Evolutionary conservation across 1,284 basidiomycete species (phyloP).

Genomic region (Leccinum olivaceoglutinosum): DNA sequence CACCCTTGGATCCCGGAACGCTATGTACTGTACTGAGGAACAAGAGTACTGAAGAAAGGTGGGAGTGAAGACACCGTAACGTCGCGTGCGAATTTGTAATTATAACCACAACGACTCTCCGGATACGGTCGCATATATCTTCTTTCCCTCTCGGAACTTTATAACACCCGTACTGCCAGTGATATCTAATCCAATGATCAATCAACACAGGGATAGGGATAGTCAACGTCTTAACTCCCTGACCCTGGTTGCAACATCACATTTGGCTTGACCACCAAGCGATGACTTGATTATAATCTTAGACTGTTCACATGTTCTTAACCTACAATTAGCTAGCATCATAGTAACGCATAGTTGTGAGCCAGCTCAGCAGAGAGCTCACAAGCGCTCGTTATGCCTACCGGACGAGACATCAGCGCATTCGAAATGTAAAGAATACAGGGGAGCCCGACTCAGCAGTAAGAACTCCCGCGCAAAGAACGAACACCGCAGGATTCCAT

Average conservation of each 20-base stretch:
- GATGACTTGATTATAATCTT: neutral
- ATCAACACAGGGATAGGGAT: neutral
- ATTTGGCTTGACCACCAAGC: neutral
- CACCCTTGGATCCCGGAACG: neutral
- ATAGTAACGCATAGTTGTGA: slow-evolving; percentile 47
- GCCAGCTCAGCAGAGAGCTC: slow-evolving; percentile 57
- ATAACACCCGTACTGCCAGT: slow-evolving; percentile 17
- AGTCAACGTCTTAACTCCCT: neutral
- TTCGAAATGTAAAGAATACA: neutral
- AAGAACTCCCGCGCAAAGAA: slow-evolving; percentile 65
- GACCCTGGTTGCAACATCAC: neutral
- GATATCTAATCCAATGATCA: neutral
- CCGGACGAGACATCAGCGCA: slow-evolving; percentile 2
- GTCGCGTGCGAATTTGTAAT: neutral
- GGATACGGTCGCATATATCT: neutral
- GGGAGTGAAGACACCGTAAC: neutral
- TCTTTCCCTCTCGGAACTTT: neutral
- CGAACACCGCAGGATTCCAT: slow-evolving; percentile 53
- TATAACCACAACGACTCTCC: neutral
- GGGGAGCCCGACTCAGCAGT: slow-evolving; percentile 38
- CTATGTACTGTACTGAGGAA: neutral
- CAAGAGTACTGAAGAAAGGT: neutral
- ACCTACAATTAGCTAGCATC: neutral
- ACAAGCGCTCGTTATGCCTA: slow-evolving; percentile 54
- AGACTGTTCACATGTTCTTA: neutral